Percentiles rank a stretch among this genome's conserved stretches.
phyloP scores from a whole-genome alignment of 257 asterid species.

The Datura wrightii region DNA sequence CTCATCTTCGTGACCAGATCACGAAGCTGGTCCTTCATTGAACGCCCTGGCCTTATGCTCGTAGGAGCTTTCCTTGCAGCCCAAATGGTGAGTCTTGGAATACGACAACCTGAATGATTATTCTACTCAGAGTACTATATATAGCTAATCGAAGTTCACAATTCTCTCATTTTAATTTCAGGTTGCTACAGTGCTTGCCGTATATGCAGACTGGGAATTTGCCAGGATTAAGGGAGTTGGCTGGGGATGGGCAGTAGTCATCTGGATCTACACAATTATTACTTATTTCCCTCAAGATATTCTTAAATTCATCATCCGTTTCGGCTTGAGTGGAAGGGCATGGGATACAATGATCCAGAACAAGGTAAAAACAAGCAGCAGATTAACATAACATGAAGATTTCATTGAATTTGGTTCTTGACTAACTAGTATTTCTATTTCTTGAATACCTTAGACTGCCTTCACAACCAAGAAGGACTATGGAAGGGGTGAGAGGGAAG shows the following conservation, averaged over 20 bases:
- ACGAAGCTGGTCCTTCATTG: constrained; percentile 81
- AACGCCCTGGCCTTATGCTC: constrained; percentile 81
- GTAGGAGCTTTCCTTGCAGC: constrained; percentile 66
- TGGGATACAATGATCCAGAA: constrained; percentile 83
- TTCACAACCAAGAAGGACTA: constrained; percentile 88
- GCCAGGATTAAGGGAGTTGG: constrained; percentile 82
- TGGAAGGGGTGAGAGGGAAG: constrained; percentile 82
- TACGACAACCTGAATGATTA: neutral
- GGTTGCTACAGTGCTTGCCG: constrained; percentile 74
- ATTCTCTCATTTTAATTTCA: constrained; percentile 15
- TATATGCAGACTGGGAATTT: constrained; percentile 72
- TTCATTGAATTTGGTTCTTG: neutral
- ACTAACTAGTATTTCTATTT: neutral
- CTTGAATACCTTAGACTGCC: constrained; percentile 53
- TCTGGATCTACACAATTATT: constrained; percentile 72
- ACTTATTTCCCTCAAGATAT: constrained; percentile 85
- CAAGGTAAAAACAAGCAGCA: constrained; percentile 48
- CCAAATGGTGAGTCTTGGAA: constrained; percentile 56
- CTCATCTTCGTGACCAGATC: constrained; percentile 89
- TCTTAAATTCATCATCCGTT: constrained; percentile 73
- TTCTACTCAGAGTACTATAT: neutral
- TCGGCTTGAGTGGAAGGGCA: constrained; percentile 68
- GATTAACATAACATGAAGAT: neutral
- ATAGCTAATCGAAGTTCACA: neutral
- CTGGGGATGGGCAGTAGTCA: constrained; percentile 89